Base-by-base conservation (phyloP, 2,329 filamentous ascomycete genomes). In the Ophiocordyceps camponoti-saundersi region DNA sequence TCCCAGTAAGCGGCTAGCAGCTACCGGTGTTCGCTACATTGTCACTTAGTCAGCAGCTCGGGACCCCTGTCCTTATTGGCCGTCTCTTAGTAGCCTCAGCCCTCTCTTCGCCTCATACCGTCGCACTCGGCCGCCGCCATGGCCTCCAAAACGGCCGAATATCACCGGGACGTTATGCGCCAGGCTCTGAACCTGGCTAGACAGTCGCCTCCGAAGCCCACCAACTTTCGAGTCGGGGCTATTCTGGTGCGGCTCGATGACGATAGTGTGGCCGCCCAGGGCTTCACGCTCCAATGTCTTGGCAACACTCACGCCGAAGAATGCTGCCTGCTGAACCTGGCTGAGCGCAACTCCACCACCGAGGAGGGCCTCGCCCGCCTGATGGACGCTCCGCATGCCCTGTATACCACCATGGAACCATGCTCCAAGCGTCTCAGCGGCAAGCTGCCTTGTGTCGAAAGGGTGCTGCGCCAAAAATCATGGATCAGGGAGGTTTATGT, bases 301-400 rank as follows among this genome's bases (percentile, higher is more conserved):
- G 92, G 90, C 41, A 98, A 98, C 66, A 96, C 92, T 0, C 92
- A 98, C 59, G 92, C 92, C 3, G 92, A 98, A 61, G 88, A 98
- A 66, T 90, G 83, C 62, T 94, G 87, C 58, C 73, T 98, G 48
- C 65, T 80, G 44, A 96, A 98, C 61, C 73, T 80, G 15, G 69
- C 76, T 1, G 56, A 66, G 44, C 55, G 67, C 51, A 59, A 75
- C 47, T 57, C 58, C 2, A 65, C 72, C 0, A 49, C 70, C 0
- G 79, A 83, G 52, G 73, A 76, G 46, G 59, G 64, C 0, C 70
- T 87, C 5, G 65, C 75, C 1, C 48, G 53, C n/a, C 49, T 53
- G 18, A 59, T 65, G 32, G 53, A 52, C 5, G 52, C 51, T 32
- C 57, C 59, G 15, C 63, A 67, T 48, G 64, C 58, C 11, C 72